Evolutionary conservation across 75 land plant genomes (phyloP).

Genomic region (Larix kaempferi): DNA sequence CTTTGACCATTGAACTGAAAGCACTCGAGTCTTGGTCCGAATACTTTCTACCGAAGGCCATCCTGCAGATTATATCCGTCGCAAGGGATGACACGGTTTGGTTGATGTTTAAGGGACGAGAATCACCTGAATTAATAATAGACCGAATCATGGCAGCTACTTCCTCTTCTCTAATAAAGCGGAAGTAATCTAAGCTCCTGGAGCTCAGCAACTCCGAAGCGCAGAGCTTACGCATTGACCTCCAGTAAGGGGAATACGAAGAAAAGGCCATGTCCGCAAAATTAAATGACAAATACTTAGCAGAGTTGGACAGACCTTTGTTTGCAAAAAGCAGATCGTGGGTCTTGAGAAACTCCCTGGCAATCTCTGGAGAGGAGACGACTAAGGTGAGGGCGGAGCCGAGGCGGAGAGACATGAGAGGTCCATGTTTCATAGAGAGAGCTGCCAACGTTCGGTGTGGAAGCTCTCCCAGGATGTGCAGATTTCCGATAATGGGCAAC

Average conservation of each 20-base stretch:
- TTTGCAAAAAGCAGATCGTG: slow-evolving; percentile 10
- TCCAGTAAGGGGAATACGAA: slow-evolving; percentile 31
- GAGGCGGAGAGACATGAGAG: slow-evolving; percentile 1
- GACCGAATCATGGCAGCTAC: background rate
- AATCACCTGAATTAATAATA: background rate
- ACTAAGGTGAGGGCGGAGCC: slow-evolving; percentile 8
- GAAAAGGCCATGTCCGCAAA: slow-evolving; percentile 1
- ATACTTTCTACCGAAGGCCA: slow-evolving; percentile 35
- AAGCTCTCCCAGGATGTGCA: background rate
- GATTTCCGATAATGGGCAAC: slow-evolving; percentile 9
- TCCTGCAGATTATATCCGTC: slow-evolving; percentile 17
- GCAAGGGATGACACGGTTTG: slow-evolving; percentile 2
- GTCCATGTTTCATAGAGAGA: slow-evolving; percentile 10
- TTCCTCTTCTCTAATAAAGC: slow-evolving; percentile 18
- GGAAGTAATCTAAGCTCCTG: slow-evolving; percentile 10
- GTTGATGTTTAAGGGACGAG: slow-evolving; percentile 19
- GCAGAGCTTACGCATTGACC: slow-evolving; percentile 22
- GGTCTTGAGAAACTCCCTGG: slow-evolving; percentile 4
- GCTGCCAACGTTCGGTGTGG: background rate
- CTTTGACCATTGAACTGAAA: background rate
- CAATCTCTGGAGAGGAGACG: background rate
- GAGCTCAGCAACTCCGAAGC: slow-evolving; percentile 21
- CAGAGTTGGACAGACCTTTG: too few relatives aligned
- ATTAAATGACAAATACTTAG: background rate
- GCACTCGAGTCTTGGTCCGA: slow-evolving; percentile 4